Evolutionary conservation across 306 rosid genomes (phyloP).

Genomic region (Carpinus fangiana): DNA sequence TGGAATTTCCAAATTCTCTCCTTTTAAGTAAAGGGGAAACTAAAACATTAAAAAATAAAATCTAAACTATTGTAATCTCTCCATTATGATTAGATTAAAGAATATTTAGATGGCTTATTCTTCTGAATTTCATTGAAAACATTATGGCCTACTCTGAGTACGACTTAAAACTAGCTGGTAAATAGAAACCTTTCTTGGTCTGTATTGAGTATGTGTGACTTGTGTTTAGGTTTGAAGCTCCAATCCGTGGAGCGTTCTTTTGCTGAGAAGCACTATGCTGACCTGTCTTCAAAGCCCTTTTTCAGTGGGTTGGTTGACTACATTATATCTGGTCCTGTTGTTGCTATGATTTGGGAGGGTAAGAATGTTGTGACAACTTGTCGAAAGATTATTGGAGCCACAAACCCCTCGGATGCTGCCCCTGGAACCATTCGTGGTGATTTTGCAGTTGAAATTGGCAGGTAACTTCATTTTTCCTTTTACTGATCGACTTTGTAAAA

Average conservation of each 20-base stretch:
- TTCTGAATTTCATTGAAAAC: not conserved
- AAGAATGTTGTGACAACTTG: slow-evolving; percentile 77
- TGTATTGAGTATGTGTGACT: not conserved
- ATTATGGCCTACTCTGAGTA: too few relatives aligned
- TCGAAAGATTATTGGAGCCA: slow-evolving; percentile 89
- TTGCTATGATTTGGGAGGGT: slow-evolving; percentile 99
- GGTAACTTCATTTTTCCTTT: slow-evolving; percentile 36
- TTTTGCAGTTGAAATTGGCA: slow-evolving; percentile 85
- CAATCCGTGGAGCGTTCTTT: slow-evolving; percentile 70
- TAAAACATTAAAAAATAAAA: not conserved
- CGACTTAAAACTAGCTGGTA: not conserved
- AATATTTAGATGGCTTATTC: not conserved
- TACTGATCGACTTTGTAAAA: not conserved
- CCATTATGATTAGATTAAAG: not conserved
- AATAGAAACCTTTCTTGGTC: not conserved
- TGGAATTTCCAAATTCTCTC: not conserved
- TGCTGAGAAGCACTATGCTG: slow-evolving; percentile 88
- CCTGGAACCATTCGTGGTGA: slow-evolving; percentile 97
- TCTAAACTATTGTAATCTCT: not conserved
- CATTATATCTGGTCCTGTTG: slow-evolving; percentile 88
- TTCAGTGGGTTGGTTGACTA: slow-evolving; percentile 82
- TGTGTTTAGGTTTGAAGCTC: slow-evolving; percentile 75
- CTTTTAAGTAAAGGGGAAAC: not conserved
- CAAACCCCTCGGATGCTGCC: slow-evolving; percentile 87
- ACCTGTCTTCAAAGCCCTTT: slow-evolving; percentile 91